These are phyloP conservation scores for Vigna angularis DNA, from an alignment of 306 rosid genomes.

Conservation along the genomic window DNA sequence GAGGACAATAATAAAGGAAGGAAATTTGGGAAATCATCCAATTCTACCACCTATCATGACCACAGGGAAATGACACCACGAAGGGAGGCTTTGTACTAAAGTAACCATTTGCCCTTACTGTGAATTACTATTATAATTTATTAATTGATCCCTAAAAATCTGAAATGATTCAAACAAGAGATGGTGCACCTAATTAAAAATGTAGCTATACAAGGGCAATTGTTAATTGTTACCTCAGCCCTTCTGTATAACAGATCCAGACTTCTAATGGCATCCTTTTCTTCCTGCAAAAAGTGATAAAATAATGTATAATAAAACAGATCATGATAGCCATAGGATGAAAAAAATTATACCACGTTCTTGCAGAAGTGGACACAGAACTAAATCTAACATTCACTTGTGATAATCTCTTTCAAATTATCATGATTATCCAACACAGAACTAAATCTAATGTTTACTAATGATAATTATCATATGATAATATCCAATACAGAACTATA, in stretches of 20 bases:
- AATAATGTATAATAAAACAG: conserved; percentile 33
- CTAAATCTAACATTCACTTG: neutral
- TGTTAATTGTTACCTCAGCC: conserved; percentile 71
- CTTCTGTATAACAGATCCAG: conserved; percentile 90
- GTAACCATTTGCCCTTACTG: neutral
- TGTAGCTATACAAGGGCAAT: conserved; percentile 7
- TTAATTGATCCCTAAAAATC: neutral
- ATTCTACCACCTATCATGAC: neutral
- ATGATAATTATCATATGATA: too few relatives aligned
- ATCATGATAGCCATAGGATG: conserved; percentile 30
- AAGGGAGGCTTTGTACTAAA: neutral
- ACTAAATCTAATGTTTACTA: too few relatives aligned
- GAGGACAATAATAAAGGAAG: neutral
- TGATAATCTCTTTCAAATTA: conserved; percentile 30
- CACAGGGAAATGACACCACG: conserved; percentile 14
- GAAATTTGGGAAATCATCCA: neutral
- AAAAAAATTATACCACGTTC: conserved; percentile 1
- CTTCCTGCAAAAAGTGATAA: conserved; percentile 68
- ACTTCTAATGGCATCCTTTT: conserved; percentile 91
- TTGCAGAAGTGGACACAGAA: conserved; percentile 12
- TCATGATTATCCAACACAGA: conserved; percentile 34
- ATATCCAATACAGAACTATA: too few relatives aligned
- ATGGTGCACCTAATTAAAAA: conserved; percentile 10
- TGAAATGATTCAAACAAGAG: conserved; percentile 1
- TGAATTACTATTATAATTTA: neutral